Base-by-base conservation (phyloP, 441 rosid species). In the Geranium incanum region DNA sequence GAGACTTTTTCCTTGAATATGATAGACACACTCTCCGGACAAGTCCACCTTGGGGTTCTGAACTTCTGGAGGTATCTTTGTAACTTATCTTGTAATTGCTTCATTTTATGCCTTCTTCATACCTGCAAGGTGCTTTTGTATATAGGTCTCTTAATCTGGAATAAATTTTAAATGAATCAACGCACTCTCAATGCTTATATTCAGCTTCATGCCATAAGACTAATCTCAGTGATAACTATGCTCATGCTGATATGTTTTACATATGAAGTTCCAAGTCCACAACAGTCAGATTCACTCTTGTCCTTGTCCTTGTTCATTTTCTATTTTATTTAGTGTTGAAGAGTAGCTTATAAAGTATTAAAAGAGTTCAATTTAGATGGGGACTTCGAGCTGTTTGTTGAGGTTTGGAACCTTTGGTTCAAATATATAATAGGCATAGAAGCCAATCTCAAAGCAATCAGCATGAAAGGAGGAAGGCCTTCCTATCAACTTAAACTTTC, bases 31-130 rank as follows among this genome's bases (percentile, higher is more conserved):
- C 97, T 72, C 94, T 93, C 76, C 94, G 95, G 79, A 88, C 99
- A 71, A 95, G 87, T 74, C 89, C 99, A 62, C 99, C 97, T 65
- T 95, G 99, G 99, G 98, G 98, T 74, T 95, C 99, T 64, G 99
- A 93, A 89, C 98, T 95, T 79, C 84, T 95, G 78, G 98, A 95
- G 97, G 99, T 93, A 87, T 41, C 69, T 60, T 72, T 79, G 21
- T 72, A 33, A 69, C 75, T 33, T 48, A 45, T 71, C 68, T 57
- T 74, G 65, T 50, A 50, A 50, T 50, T 67, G 59, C 5, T 68
- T 67, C 39, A 36, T 28, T 5, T 68, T 38, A 39, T 3, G 64
- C 57, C 59, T 66, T 52, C n/a, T 68, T 70, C 65, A 33, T 71
- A 23, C 48, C 39, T 12, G 12, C 33, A 21, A 3, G 38, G 16